Base-by-base conservation (phyloP, 768 basidiomycete species). In the Punctularia strigosozonata region DNA sequence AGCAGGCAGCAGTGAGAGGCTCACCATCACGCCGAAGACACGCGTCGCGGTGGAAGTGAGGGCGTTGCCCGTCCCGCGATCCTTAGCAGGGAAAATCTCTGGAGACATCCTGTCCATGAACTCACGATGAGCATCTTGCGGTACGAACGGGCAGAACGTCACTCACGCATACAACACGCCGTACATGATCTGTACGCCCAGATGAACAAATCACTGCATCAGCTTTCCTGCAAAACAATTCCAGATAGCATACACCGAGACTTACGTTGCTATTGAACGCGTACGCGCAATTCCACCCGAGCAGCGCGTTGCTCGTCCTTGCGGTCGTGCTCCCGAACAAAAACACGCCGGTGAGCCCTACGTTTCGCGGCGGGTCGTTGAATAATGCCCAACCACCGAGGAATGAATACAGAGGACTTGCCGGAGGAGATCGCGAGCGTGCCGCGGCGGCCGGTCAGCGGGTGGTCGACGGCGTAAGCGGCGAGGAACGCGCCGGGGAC, bases 241-340 rank as follows among this genome's bases (percentile, higher is more conserved):
- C 26, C 8, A n/a, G 33, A 34, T 13, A 17, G 32, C 7, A 15
- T 37, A 30, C 35, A 20, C 20, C 5, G 22, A 34, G 2, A 56
- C 64, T 33, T 41, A 78, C 72, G 48, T 77, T 77, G 38, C 71
- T 75, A 45, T 57, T 67, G 51, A 80, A 79, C n/a, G 61, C 66
- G 45, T 80, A 82, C 6, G 71, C 80, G 50, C 81, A 87, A 56
- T 86, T 85, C 83, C 83, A 87, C 34, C 75, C 83, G 19, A 87
- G 64, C 30, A 86, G 65, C 20, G 71, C 65, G 43, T 77, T 65
- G 6, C 77, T 81, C 42, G 69, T 75, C 47, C 73, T 68, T 22
- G 83, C 70, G n/a, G 82, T 85, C 32, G 83, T 86, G 23, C 71
- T 77, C 45, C 68, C 76, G 50, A 81, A 78, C 33, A 89, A 68